These are phyloP conservation scores for Yamagishiella unicocca DNA, from an alignment of 139 green algal species.

Conservation along the genomic window DNA sequence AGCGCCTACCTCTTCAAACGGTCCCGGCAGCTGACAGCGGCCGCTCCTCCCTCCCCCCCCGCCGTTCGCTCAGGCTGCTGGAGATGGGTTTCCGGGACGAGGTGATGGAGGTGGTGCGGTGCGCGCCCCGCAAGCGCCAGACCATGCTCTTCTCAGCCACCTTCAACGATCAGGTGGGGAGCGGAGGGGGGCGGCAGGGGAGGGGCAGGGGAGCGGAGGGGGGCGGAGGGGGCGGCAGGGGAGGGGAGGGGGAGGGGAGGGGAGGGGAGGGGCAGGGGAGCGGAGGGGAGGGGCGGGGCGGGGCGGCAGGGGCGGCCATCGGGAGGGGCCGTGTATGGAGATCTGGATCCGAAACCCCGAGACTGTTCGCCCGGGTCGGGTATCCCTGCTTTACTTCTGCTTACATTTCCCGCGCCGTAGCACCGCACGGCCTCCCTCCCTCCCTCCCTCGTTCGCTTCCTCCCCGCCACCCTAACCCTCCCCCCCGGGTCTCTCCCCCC, in stretches of 20 bases:
- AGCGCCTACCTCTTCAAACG: too few species aligned
- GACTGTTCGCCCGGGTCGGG: too few species aligned
- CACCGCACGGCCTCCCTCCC: background rate
- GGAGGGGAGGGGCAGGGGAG: background rate
- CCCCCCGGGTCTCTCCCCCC: too few species aligned
- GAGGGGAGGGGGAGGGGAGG: background rate
- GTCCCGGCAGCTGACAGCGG: too few species aligned
- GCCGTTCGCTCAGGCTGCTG: background rate
- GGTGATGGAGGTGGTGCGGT: slow-evolving; percentile 88
- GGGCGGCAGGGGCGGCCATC: too few species aligned
- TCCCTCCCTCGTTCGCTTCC: background rate
- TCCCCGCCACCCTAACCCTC: background rate
- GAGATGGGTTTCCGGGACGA: slow-evolving; percentile 64
- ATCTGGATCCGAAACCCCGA: too few species aligned
- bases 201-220: background rate
- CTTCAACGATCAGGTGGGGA: slow-evolving; percentile 63
- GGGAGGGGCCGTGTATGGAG: background rate
- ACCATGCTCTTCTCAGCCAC: slow-evolving; percentile 95
- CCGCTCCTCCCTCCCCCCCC: background rate
- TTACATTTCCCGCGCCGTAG: too few species aligned
- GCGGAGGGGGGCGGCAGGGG: background rate
- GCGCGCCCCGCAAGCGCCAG: slow-evolving; percentile 90
- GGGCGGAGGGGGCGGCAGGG: background rate
- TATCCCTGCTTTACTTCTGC: too few species aligned
- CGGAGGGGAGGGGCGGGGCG: background rate